Base-by-base conservation (phyloP, 2,329 filamentous ascomycete species). In the Mycosphaerella arachidis region DNA sequence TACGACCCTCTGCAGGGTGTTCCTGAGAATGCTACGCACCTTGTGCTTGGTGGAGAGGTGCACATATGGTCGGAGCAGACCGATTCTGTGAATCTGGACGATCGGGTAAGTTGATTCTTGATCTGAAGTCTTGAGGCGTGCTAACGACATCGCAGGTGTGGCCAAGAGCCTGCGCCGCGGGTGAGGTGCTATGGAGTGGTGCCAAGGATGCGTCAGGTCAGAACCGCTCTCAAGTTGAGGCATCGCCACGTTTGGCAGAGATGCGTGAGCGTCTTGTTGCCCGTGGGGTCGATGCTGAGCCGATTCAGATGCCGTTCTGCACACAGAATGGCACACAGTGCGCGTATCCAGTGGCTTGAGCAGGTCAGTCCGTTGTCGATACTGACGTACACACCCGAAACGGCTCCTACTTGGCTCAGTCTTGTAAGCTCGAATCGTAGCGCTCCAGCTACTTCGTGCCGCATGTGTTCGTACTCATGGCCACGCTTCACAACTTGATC, bases 101-200 rank as follows among this genome's bases (percentile, higher is more conserved):
- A 78, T 37, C 85, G 90, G 73, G 76, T 66, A 43, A 66, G 63
- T 59, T 3, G 16, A 9, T 35, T 20, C 24, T 3, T 3, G n/a
- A 35, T 29, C 9, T 9, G 12, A 40, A n/a, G 20, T n/a, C 9
- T 52, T 43, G 18, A 35, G 16, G 13, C 50, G 8, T 31, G 53
- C 53, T 57, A 18, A 64, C 40, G 9, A 33, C 7, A 33, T 30
- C 13, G 31, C 12, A 67, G 65, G 62, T 93, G 8, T 96, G 91
- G 91, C 91, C 91, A 7, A 82, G 91, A 6, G 85, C 84, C 1
- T 83, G 82, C 55, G 90, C 89, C 0, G 89, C 87, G 0, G 89
- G 83, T 29, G 91, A 95, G 76, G 85, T 92, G 1, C 80, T 93
- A 51, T 96, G 91, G 91, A 89, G 85, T 45, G 90, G 90, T 27